A percentile compares a stretch with the other conserved stretches of the same genome.
phyloP scores from a whole-genome alignment of 1,284 basidiomycete species.

The Rhodotorula sp. region DNA sequence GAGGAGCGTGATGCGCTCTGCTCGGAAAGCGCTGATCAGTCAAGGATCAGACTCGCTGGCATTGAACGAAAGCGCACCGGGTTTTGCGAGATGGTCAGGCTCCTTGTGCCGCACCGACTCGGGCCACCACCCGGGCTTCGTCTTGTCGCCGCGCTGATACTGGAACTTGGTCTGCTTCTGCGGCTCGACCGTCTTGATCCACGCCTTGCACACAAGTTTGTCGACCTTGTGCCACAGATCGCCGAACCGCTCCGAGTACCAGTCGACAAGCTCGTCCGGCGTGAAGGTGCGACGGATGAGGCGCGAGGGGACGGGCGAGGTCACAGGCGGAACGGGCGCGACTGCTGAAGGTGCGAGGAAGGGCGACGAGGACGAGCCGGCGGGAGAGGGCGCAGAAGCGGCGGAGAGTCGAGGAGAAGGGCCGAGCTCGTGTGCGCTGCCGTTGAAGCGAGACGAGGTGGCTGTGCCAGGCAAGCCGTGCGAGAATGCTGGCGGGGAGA shows the following conservation, averaged over 20 bases:
- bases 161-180: slow-evolving; percentile 59
- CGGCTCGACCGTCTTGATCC: slow-evolving; percentile 60
- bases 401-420: background rate
- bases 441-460: too few relatives aligned
- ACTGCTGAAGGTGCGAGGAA: background rate
- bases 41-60: background rate
- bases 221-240: slow-evolving; percentile 57
- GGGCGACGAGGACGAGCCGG: background rate
- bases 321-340: slow-evolving; percentile 8
- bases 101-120: slow-evolving; percentile 56
- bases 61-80: slow-evolving; percentile 45
- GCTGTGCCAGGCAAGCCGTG: too few relatives aligned
- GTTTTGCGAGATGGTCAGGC: slow-evolving; percentile 58
- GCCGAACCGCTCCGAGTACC: slow-evolving; percentile 49
- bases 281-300: slow-evolving; percentile 44
- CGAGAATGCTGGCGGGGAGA: too few relatives aligned
- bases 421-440: too few relatives aligned
- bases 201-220: slow-evolving; percentile 58
- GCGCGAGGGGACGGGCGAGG: slow-evolving; percentile 36
- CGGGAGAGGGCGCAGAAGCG: background rate
- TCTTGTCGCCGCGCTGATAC: slow-evolving; percentile 58
- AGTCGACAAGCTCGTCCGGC: slow-evolving; percentile 44
- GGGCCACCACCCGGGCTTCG: slow-evolving; percentile 60
- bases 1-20: slow-evolving; percentile 56
- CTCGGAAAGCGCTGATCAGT: slow-evolving; percentile 15